A percentile compares a stretch with the other conserved stretches of the same genome.
Evolutionary conservation across 2,329 filamentous ascomycete species (phyloP).

Genomic region (Aspergillus brunneoviolaceus): DNA sequence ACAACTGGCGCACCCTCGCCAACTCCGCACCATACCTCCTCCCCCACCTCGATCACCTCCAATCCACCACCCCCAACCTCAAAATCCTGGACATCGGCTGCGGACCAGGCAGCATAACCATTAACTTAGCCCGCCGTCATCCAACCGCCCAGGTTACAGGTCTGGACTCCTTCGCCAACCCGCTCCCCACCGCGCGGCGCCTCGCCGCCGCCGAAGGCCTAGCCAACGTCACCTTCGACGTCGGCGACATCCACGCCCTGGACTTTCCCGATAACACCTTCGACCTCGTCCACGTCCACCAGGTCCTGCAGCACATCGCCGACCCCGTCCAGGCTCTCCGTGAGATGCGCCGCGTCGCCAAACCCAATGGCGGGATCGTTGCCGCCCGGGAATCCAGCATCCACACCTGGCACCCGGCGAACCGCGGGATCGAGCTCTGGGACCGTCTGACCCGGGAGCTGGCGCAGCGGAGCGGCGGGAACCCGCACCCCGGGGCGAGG

Average conservation of each 20-base stretch:
- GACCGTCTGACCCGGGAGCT: slow-evolving; percentile 21
- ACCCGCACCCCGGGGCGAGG: slow-evolving; percentile 28
- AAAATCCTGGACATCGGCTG: slow-evolving; percentile 48
- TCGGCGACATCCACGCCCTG: slow-evolving; percentile 45
- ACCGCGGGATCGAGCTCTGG: slow-evolving; percentile 28
- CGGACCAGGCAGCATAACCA: slow-evolving; percentile 46
- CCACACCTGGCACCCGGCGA: slow-evolving; percentile 35
- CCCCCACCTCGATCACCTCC: slow-evolving; percentile 37
- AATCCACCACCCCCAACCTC: slow-evolving; percentile 35
- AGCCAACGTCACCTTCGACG: slow-evolving; percentile 36
- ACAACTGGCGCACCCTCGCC: slow-evolving; percentile 35
- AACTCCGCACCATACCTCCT: slow-evolving; percentile 44
- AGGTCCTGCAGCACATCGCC: slow-evolving; percentile 58
- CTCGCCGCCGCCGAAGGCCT: slow-evolving; percentile 31
- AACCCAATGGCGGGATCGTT: slow-evolving; percentile 55
- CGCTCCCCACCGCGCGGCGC: slow-evolving; percentile 34
- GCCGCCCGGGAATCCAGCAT: slow-evolving; percentile 46
- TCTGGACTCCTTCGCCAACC: slow-evolving; percentile 34
- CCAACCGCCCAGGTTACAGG: slow-evolving; percentile 41
- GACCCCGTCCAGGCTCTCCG: slow-evolving; percentile 52
- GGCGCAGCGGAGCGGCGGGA: slow-evolving; percentile 26
- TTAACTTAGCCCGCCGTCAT: slow-evolving; percentile 40
- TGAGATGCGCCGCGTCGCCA: slow-evolving; percentile 58
- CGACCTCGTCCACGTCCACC: slow-evolving; percentile 60
- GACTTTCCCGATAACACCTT: slow-evolving; percentile 49